These are phyloP conservation scores for Stellera chamaejasme DNA, from an alignment of 345 rosid species.

Conservation along the genomic window DNA sequence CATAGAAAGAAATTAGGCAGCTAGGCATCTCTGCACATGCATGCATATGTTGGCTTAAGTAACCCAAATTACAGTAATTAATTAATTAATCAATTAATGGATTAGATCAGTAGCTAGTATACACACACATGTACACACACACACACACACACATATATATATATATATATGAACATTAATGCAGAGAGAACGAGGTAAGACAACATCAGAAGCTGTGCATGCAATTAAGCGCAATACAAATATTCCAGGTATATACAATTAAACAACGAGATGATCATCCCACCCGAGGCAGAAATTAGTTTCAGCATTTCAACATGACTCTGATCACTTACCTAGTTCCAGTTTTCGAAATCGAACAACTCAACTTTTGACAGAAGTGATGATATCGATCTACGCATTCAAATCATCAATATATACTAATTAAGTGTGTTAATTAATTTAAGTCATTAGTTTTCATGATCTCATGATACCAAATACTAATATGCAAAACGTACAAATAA, in stretches of 20 bases:
- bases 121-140: too few species aligned
- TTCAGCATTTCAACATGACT: slow-evolving; percentile 13
- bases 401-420: too few species aligned
- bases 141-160: too few species aligned
- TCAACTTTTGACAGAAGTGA: slow-evolving; percentile 14
- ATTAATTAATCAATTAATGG: too few species aligned
- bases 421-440: too few species aligned
- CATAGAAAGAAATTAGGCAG: too few species aligned
- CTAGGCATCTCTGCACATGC: too few species aligned
- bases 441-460: too few species aligned
- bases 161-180: not conserved
- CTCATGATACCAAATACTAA: too few species aligned
- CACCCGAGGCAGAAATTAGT: slow-evolving; percentile 16
- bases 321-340: slow-evolving; percentile 3
- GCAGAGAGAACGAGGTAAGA: slow-evolving; percentile 23
- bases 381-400: not conserved
- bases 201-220: slow-evolving; percentile 16
- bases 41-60: too few species aligned
- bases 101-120: too few species aligned
- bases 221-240: slow-evolving; percentile 5
- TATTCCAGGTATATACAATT: slow-evolving; percentile 10
- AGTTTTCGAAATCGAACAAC: slow-evolving; percentile 26
- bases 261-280: not conserved
- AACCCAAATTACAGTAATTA: too few species aligned
- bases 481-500: not conserved